Evolutionary conservation across 495 filamentous ascomycete genomes (phyloP).

Genomic region (Neurospora sp.): DNA sequence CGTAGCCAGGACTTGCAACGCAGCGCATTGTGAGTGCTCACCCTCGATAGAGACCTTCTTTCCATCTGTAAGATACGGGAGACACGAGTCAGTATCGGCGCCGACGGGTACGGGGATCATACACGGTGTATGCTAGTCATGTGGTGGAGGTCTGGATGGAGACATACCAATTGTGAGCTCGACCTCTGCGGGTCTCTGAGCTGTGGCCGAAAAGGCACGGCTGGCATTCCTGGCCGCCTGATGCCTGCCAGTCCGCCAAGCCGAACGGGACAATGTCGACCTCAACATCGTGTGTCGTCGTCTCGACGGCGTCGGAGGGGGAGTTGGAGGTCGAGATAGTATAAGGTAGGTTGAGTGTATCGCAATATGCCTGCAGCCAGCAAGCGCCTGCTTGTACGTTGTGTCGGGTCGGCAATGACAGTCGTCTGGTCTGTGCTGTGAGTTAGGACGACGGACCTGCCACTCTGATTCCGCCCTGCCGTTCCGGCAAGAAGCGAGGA

Average conservation of each 20-base stretch:
- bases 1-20: background rate
- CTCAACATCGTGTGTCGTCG: conserved; percentile 64
- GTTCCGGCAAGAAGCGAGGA: background rate
- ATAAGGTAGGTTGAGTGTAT: background rate
- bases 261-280: conserved; percentile 76
- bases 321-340: conserved; percentile 14
- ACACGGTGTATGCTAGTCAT: background rate
- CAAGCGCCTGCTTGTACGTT: background rate
- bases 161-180: conserved; percentile 84
- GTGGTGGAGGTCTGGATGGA: background rate
- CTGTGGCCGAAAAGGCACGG: conserved; percentile 66
- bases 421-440: background rate
- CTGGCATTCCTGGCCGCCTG: conserved; percentile 47
- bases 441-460: background rate
- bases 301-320: conserved; percentile 36
- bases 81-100: conserved; percentile 20
- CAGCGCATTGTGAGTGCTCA: conserved; percentile 24
- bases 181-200: conserved; percentile 70
- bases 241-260: conserved; percentile 65
- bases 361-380: background rate
- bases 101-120: background rate
- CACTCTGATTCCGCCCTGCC: background rate
- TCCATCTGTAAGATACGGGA: conserved; percentile 52
- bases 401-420: background rate
- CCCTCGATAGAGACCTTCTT: conserved; percentile 95